Base-by-base conservation (phyloP, 192 early-diverging fungal genomes). In the Fimicolochytrium jonesii region DNA sequence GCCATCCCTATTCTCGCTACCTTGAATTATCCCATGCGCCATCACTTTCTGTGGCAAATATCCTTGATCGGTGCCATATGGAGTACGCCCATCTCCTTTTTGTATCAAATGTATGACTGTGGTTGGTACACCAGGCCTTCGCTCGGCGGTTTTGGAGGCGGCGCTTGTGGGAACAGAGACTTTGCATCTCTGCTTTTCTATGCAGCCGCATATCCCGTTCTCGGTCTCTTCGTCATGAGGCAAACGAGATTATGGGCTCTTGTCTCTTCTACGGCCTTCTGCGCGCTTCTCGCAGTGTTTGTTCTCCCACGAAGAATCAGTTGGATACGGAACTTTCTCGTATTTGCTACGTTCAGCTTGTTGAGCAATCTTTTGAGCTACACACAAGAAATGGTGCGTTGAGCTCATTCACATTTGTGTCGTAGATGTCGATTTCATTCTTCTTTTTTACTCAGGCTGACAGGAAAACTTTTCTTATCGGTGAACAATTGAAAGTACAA, bases 341-440 rank as follows among this genome's bases (percentile, higher is more conserved):
- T 61, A 30, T 61, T 51, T 28, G 15, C 52, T 13, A 47, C 46
- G 11, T 61, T 61, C 20, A 51, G 25, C 28, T 0, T 61, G 2
- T 51, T 61, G n/a, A 51, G 52, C 59, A 61, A 61, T 20, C 22
- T 61, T 18, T 31, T 61, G 59, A 52, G 46, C 26, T 51, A 61
- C 29, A 30, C 44, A 7, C 43, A 61, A 51, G 59, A 61, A 33
- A 48, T 20, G 44, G 59, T 61, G 33, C 10, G 23, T n/a, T 43
- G 56, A n/a, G n/a, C n/a, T n/a, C n/a, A n/a, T n/a, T n/a, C n/a
- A n/a, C n/a, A n/a, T n/a, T n/a, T n/a, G n/a, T n/a, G n/a, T n/a
- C n/a, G n/a, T n/a, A n/a, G n/a, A n/a, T n/a, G n/a, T n/a, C n/a
- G n/a, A n/a, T n/a, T n/a, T n/a, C n/a, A n/a, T n/a, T n/a, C n/a